A percentile compares a stretch with the other conserved stretches of the same genome.
These are phyloP conservation scores for Lolium multiflorum DNA, from an alignment of 176 grass and related monocot genomes.

Conservation along the genomic window DNA sequence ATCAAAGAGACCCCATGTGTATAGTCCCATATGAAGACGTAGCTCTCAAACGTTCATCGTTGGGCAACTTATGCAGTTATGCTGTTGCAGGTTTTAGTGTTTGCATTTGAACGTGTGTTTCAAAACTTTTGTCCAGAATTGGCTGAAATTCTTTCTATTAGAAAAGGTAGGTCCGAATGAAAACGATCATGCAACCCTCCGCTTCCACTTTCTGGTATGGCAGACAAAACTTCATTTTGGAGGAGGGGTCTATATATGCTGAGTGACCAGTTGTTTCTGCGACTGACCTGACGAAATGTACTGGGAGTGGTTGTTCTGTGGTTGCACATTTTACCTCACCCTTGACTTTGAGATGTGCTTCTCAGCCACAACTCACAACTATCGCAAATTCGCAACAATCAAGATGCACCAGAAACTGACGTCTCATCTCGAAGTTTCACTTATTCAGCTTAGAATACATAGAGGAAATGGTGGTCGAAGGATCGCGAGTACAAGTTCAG, in stretches of 20 bases:
- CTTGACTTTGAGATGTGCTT: slow-evolving; percentile 37
- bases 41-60: too few species aligned
- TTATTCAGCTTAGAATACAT: neutral
- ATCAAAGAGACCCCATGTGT: too few species aligned
- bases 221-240: slow-evolving; percentile 36
- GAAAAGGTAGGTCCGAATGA: neutral
- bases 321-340: slow-evolving; percentile 14
- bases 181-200: slow-evolving; percentile 4
- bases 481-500: neutral
- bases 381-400: slow-evolving; percentile 11
- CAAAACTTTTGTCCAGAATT: neutral
- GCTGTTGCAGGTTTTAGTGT: neutral
- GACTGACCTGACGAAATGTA: slow-evolving; percentile 3
- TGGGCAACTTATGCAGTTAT: too few species aligned
- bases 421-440: neutral
- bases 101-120: neutral
- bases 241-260: neutral
- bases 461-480: neutral
- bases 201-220: neutral
- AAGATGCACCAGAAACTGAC: slow-evolving; percentile 33
- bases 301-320: slow-evolving; percentile 35
- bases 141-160: neutral
- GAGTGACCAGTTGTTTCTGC: neutral
- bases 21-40: too few species aligned
- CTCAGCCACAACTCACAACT: slow-evolving; percentile 24